Conservation (phyloP, 225 moss, liverwort and hornwort genomes). For the Polytrichum formosum region DNA sequence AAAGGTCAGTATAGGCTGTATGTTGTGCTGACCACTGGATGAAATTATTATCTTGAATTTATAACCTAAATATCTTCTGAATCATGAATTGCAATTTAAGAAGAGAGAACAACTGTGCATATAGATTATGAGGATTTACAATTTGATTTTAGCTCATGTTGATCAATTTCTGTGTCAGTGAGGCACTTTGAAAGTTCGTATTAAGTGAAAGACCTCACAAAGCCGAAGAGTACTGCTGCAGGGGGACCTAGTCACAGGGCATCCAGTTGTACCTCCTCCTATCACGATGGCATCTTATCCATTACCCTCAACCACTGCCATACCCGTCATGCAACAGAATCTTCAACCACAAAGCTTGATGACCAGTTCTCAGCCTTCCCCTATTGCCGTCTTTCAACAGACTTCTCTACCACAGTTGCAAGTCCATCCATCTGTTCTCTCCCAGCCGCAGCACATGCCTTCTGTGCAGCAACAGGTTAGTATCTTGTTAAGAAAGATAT, state of each 20-base stretch:
- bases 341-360: slow-evolving; percentile 70
- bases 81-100: too few relatives aligned
- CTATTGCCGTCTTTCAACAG: slow-evolving; percentile 40
- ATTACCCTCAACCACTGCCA: slow-evolving; percentile 56
- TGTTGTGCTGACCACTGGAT: too few relatives aligned
- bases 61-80: too few relatives aligned
- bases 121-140: too few relatives aligned
- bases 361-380: slow-evolving; percentile 56
- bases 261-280: slow-evolving; percentile 58
- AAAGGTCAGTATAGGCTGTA: slow-evolving; percentile 24
- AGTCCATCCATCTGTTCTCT: slow-evolving; percentile 61
- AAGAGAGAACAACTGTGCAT: too few relatives aligned
- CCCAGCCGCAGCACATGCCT: slow-evolving; percentile 56
- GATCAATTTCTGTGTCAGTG: too few relatives aligned
- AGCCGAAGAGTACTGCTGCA: slow-evolving; percentile 17
- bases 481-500: slow-evolving; percentile 1
- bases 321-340: slow-evolving; percentile 66
- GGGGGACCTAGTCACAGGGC: slow-evolving; percentile 74
- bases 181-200: too few relatives aligned
- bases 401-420: slow-evolving; percentile 56
- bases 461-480: slow-evolving; percentile 68
- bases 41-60: too few relatives aligned
- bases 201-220: background rate
- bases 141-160: too few relatives aligned
- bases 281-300: slow-evolving; percentile 46